Conservation (phyloP, 495 filamentous ascomycete genomes). For the Tuber borchii region DNA sequence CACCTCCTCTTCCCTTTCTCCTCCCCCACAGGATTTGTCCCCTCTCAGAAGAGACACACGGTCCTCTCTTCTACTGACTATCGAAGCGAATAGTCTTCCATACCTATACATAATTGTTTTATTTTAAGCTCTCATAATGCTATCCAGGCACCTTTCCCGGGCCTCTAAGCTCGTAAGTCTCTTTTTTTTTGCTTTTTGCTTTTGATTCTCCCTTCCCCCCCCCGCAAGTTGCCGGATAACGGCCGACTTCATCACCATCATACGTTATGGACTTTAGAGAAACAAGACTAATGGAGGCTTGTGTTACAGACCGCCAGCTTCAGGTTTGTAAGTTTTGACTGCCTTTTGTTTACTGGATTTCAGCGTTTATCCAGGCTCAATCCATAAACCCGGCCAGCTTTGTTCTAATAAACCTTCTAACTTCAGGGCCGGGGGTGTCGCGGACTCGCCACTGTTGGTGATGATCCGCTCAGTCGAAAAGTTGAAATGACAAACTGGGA, state of each 20-base stretch:
- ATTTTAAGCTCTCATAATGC: conserved; percentile 34
- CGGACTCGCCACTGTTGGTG: conserved; percentile 57
- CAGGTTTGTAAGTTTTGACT: conserved; percentile 33
- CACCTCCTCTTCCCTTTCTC: conserved; percentile 40
- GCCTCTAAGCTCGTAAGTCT: conserved; percentile 48
- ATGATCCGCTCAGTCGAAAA: conserved; percentile 63
- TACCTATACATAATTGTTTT: conserved; percentile 9
- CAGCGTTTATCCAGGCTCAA: conserved; percentile 1
- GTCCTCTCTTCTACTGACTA: conserved; percentile 30
- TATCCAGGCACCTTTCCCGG: conserved; percentile 48
- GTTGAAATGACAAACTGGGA: conserved; percentile 76
- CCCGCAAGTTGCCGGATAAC: background rate
- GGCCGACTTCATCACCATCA: background rate
- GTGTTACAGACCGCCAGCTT: conserved; percentile 22
- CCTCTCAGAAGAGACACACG: conserved; percentile 13
- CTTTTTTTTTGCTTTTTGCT: conserved; percentile 28
- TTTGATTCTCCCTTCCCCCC: background rate
- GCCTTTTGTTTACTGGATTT: conserved; percentile 12
- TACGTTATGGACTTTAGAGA: background rate
- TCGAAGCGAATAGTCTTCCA: conserved; percentile 18
- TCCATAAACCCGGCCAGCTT: background rate
- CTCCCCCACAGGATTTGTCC: conserved; percentile 40
- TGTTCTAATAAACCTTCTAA: conserved; percentile 38
- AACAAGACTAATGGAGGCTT: conserved; percentile 13
- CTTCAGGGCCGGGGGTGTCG: conserved; percentile 50